These are phyloP conservation scores for Leptographium lundbergii DNA, from an alignment of 2,329 filamentous ascomycete species.

Conservation along the genomic window DNA sequence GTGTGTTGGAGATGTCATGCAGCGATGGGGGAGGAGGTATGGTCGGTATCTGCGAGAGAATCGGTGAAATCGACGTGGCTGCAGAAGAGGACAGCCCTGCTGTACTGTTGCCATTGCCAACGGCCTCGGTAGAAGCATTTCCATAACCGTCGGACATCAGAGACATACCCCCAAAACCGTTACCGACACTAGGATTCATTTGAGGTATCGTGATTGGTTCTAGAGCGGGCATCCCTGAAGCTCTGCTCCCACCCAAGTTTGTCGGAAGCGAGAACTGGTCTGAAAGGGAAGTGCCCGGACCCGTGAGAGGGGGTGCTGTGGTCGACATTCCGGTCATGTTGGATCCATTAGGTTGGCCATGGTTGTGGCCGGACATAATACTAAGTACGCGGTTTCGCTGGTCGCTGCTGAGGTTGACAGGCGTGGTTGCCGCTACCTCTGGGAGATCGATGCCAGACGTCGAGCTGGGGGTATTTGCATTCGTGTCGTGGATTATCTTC, in stretches of 20 bases:
- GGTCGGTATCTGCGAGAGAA: constrained; percentile 30
- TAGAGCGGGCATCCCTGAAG: background rate
- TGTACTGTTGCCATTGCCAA: background rate
- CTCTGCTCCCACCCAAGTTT: background rate
- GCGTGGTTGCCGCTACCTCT: constrained; percentile 42
- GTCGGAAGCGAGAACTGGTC: background rate
- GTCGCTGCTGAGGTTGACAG: constrained; percentile 41
- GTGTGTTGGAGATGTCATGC: constrained; percentile 53
- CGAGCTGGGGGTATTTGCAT: constrained; percentile 33
- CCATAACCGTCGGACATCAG: background rate
- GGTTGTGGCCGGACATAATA: constrained; percentile 40
- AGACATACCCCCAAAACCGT: background rate
- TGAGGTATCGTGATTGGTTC: background rate
- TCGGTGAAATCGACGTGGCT: constrained; percentile 27
- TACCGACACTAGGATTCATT: background rate
- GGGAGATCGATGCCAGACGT: constrained; percentile 35
- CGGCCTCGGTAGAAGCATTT: background rate
- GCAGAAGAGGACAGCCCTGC: background rate
- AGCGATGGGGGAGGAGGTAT: constrained; percentile 44
- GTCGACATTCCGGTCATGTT: background rate
- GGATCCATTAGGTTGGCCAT: constrained; percentile 11
- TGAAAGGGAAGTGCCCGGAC: background rate
- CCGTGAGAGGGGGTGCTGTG: background rate
- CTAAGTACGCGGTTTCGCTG: constrained; percentile 46
- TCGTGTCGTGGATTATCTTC: constrained; percentile 52